Conservation (phyloP, 306 rosid species). For the Nissolia schottii region DNA sequence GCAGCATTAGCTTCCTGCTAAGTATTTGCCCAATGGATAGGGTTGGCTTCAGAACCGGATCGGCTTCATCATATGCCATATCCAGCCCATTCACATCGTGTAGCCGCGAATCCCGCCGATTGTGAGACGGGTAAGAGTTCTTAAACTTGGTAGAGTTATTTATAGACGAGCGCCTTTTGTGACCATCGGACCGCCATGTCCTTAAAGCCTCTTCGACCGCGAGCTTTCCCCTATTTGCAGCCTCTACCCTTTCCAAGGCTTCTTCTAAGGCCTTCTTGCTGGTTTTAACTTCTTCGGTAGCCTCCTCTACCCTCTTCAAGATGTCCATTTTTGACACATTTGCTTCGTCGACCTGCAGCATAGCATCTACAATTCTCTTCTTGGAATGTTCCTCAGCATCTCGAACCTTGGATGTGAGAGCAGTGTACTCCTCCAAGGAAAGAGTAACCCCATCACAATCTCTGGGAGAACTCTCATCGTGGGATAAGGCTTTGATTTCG, state of each 20-base stretch:
- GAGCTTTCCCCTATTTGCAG: slow-evolving; percentile 74
- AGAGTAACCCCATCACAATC: slow-evolving; percentile 59
- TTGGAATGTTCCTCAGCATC: slow-evolving; percentile 64
- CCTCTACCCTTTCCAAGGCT: slow-evolving; percentile 80
- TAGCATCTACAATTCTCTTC: slow-evolving; percentile 60
- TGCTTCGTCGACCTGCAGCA: slow-evolving; percentile 71
- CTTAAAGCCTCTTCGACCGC: slow-evolving; percentile 82
- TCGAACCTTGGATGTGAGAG: slow-evolving; percentile 51
- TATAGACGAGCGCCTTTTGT: slow-evolving; percentile 51
- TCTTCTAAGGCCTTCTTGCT: slow-evolving; percentile 73
- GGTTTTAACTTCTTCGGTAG: slow-evolving; percentile 68
- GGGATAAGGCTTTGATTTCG: slow-evolving; percentile 68
- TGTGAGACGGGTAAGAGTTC: slow-evolving; percentile 47
- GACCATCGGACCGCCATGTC: slow-evolving; percentile 75
- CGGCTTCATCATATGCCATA: slow-evolving; percentile 39
- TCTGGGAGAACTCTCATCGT: slow-evolving; percentile 28
- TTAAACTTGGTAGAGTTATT: slow-evolving; percentile 58
- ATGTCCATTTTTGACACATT: slow-evolving; percentile 56
- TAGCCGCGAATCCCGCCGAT: slow-evolving; percentile 43
- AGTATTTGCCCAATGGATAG: slow-evolving; percentile 84
- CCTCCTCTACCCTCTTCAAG: slow-evolving; percentile 70
- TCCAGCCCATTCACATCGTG: slow-evolving; percentile 50
- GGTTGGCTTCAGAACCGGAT: slow-evolving; percentile 55
- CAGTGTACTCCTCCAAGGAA: slow-evolving; percentile 64
- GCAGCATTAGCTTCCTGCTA: slow-evolving; percentile 70